Percentiles rank a stretch among this genome's conserved stretches.
Conservation (phyloP, 305 asterid genomes). For the Ajuga reptans region DNA sequence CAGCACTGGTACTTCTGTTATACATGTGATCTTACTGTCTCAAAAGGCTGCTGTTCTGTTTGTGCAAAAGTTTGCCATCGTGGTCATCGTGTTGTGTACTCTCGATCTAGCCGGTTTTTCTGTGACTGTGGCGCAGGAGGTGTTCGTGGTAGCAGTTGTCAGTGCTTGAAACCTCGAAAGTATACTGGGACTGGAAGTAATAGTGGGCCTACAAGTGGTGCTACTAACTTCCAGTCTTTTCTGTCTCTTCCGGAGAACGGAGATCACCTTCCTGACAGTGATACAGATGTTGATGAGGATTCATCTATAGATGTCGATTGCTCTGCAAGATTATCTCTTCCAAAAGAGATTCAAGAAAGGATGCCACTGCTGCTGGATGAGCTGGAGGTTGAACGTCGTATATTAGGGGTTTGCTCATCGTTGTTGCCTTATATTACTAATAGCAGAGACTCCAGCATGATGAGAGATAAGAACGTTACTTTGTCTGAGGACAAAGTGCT, state of each 20-base stretch:
- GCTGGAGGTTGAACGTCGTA: conserved; percentile 68
- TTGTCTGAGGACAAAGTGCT: conserved; percentile 69
- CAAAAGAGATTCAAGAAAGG: conserved; percentile 72
- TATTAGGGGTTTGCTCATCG: conserved; percentile 66
- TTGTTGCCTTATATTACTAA: conserved; percentile 66
- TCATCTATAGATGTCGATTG: conserved; percentile 52
- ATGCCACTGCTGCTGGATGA: conserved; percentile 63
- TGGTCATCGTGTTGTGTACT: conserved; percentile 97
- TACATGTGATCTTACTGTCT: conserved; percentile 92
- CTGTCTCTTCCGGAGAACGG: conserved; percentile 67
- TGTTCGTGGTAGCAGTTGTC: conserved; percentile 95
- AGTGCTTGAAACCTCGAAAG: conserved; percentile 94
- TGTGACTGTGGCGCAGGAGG: conserved; percentile 99
- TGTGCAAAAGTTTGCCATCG: conserved; percentile 99
- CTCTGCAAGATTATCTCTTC: conserved; percentile 54
- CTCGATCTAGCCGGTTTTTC: conserved; percentile 97
- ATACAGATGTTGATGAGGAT: conserved; percentile 88
- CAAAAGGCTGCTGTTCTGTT: conserved; percentile 97
- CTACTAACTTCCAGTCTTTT: conserved; percentile 68
- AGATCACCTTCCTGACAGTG: conserved; percentile 92
- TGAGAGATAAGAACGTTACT: conserved; percentile 54
- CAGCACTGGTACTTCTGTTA: conserved; percentile 99
- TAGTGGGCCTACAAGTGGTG: conserved; percentile 45
- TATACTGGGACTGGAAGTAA: conserved; percentile 67
- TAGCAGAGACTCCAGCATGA: conserved; percentile 58